These are phyloP conservation scores for Sarocladium oryzae DNA, from an alignment of 2,329 filamentous ascomycete species.

Conservation along the genomic window DNA sequence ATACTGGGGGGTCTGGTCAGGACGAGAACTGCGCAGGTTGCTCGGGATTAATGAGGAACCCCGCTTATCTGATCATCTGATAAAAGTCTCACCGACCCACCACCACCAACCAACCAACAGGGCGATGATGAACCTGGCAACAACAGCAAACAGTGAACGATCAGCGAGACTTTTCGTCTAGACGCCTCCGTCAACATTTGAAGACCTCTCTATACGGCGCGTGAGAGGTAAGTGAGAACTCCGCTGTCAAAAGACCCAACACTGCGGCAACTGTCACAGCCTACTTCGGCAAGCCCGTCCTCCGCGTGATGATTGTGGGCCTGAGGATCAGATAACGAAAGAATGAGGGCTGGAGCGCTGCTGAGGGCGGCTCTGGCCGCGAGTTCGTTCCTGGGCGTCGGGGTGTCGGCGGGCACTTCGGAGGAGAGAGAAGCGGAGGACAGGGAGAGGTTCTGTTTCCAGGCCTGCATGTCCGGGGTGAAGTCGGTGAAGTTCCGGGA, in stretches of 20 bases:
- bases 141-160: too few species aligned
- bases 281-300: too few species aligned
- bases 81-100: constrained; percentile 10
- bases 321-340: background rate
- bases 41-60: background rate
- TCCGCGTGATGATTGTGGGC: too few species aligned
- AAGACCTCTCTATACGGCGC: too few species aligned
- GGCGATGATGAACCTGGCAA: background rate
- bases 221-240: too few species aligned
- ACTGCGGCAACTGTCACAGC: too few species aligned
- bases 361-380: background rate
- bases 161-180: too few species aligned
- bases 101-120: background rate
- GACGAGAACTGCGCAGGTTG: too few species aligned
- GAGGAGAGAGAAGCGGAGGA: too few species aligned
- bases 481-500: constrained; percentile 25
- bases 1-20: too few species aligned
- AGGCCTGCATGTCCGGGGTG: constrained; percentile 25
- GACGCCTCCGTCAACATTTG: too few species aligned
- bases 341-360: background rate
- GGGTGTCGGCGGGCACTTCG: background rate
- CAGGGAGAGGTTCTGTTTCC: constrained; percentile 21
- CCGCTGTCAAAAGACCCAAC: too few species aligned
- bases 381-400: background rate
- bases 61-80: constrained; percentile 14